Evolutionary conservation across 305 asterid genomes (phyloP).

Genomic region (Solanum aculeatissimum): DNA sequence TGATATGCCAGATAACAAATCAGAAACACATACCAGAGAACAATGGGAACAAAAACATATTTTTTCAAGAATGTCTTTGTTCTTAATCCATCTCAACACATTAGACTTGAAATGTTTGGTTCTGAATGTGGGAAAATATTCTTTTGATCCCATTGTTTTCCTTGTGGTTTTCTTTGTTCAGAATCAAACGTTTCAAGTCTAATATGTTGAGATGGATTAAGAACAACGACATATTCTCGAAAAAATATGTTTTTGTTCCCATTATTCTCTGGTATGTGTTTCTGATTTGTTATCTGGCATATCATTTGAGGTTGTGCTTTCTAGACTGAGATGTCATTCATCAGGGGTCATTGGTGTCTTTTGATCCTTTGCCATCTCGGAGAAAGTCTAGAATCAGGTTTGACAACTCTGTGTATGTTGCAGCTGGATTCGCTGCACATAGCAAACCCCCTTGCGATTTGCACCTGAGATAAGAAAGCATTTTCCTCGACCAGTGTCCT

Average conservation of each 20-base stretch:
- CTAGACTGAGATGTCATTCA: conserved; percentile 1
- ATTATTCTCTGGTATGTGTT: conserved; percentile 31
- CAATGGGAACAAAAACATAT: conserved; percentile 41
- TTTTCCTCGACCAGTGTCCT: not conserved
- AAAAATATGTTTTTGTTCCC: conserved; percentile 38
- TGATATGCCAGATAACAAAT: not conserved
- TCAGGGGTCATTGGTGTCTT: conserved; percentile 55
- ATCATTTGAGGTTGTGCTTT: not conserved
- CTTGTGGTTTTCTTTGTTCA: conserved; percentile 33
- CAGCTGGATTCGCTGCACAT: conserved; percentile 54
- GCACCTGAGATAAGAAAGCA: conserved; percentile 51
- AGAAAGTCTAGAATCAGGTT: conserved; percentile 14
- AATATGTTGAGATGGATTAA: conserved; percentile 37
- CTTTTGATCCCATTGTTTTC: conserved; percentile 23
- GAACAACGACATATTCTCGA: conserved; percentile 20
- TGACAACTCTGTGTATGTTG: conserved; percentile 41
- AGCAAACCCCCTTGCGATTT: conserved; percentile 28
- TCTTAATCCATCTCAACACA: conserved; percentile 41
- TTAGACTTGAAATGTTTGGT: not conserved
- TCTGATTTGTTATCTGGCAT: not conserved
- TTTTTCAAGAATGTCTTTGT: too few species aligned
- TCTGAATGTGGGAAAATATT: conserved; percentile 27
- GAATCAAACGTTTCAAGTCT: conserved; percentile 1
- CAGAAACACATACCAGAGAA: conserved; percentile 25
- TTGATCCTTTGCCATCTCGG: conserved; percentile 45